A percentile compares a stretch with the other conserved stretches of the same genome.
These are phyloP conservation scores for Pseudonitzschia multiseries DNA, from an alignment of 108 stramenopile species.

Conservation along the genomic window DNA sequence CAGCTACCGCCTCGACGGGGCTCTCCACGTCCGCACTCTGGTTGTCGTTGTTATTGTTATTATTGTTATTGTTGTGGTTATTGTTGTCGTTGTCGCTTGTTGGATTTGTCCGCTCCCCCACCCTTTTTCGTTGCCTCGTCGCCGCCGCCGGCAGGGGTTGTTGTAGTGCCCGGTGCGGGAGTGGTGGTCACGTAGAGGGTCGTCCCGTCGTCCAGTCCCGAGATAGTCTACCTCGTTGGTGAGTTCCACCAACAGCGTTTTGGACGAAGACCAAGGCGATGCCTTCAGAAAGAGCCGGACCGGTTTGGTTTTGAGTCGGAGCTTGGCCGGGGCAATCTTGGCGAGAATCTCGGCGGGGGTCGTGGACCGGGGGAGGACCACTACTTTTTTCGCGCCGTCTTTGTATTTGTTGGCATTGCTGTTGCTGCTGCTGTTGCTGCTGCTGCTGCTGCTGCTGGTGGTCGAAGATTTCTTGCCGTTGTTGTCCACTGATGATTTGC, in stretches of 20 bases:
- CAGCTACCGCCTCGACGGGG: constrained; percentile 13
- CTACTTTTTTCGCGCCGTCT: constrained; percentile 44
- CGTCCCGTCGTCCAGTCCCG: constrained; percentile 51
- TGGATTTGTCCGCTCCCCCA: too few species aligned
- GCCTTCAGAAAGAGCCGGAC: constrained; percentile 38
- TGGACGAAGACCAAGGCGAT: too few species aligned
- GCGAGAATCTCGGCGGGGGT: constrained; percentile 28
- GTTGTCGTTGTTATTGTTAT: too few species aligned
- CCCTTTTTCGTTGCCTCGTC: too few species aligned
- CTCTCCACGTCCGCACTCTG: constrained; percentile 14
- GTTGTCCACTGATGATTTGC: not conserved
- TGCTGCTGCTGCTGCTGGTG: too few species aligned
- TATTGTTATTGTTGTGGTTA: constrained; percentile 17
- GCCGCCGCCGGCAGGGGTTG: too few species aligned
- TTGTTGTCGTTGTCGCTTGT: constrained; percentile 15
- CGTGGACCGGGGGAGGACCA: constrained; percentile 45
- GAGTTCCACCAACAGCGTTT: not conserved
- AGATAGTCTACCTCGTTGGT: constrained; percentile 36
- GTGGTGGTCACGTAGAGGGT: constrained; percentile 41
- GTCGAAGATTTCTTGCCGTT: too few species aligned
- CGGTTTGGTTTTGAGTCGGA: constrained; percentile 53
- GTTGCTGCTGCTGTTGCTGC: too few species aligned
- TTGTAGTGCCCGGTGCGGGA: not conserved
- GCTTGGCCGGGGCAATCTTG: constrained; percentile 46
- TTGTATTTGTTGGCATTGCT: constrained; percentile 33